A percentile compares a stretch with the other conserved stretches of the same genome.
Evolutionary conservation across 1,284 basidiomycete genomes (phyloP).

Genomic region (Rugosomyces carneus): DNA sequence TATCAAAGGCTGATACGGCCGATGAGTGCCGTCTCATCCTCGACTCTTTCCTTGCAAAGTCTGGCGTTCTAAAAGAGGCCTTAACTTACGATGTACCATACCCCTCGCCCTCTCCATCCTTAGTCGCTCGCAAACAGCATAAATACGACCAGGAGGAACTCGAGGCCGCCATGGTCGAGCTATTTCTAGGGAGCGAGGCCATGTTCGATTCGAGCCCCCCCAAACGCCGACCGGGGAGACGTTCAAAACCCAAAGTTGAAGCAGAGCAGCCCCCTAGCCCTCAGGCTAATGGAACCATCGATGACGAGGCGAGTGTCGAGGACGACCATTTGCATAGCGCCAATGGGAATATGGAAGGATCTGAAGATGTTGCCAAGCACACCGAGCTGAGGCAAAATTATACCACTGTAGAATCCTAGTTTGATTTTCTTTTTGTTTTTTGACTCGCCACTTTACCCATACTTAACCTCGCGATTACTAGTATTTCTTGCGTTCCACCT

Average conservation of each 20-base stretch:
- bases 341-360: neutral
- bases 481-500: constrained; percentile 1
- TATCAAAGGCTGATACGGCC: constrained; percentile 67
- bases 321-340: constrained; percentile 1
- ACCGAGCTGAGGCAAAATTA: constrained; percentile 1
- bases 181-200: constrained; percentile 41
- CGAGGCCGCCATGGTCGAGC: constrained; percentile 42
- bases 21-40: constrained; percentile 82
- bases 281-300: neutral
- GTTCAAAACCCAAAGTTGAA: constrained; percentile 3
- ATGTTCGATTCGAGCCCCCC: constrained; percentile 8
- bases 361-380: neutral
- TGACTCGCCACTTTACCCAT: neutral
- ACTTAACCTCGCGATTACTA: neutral
- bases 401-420: constrained; percentile 6
- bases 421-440: neutral
- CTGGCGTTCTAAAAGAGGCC: constrained; percentile 37
- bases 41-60: constrained; percentile 71
- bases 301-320: constrained; percentile 3
- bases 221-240: constrained; percentile 8
- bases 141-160: constrained; percentile 25
- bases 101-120: constrained; percentile 31
- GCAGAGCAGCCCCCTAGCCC: neutral
- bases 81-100: constrained; percentile 26
- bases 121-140: constrained; percentile 20